Evolutionary conservation across 495 filamentous ascomycete genomes (phyloP).

Genomic region (Lentithecium fluviatile): DNA sequence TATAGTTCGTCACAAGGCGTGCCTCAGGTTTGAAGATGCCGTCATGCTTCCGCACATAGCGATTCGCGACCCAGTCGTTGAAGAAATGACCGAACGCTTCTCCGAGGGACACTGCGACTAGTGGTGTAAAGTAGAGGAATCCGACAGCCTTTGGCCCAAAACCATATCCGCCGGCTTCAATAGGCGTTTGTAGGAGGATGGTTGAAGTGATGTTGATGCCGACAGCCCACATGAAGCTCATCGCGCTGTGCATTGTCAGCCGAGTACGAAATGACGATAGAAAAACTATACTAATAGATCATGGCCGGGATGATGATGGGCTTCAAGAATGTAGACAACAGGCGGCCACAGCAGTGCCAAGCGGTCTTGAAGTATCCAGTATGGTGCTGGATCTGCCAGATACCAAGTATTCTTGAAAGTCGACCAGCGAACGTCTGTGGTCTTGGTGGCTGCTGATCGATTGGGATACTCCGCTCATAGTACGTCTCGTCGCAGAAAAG

Average conservation of each 20-base stretch:
- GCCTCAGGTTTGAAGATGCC: conserved; percentile 60
- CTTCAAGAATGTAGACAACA: conserved; percentile 52
- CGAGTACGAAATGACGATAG: background rate
- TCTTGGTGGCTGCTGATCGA: conserved; percentile 46
- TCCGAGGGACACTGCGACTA: conserved; percentile 55
- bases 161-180: conserved; percentile 46
- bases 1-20: conserved; percentile 53
- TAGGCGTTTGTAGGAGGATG: conserved; percentile 51
- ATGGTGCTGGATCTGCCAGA: conserved; percentile 69
- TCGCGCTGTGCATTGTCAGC: conserved; percentile 17
- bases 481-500: conserved; percentile 60
- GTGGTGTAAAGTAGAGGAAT: conserved; percentile 62
- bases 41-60: conserved; percentile 51
- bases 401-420: conserved; percentile 65
- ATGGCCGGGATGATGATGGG: conserved; percentile 51
- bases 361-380: conserved; percentile 28
- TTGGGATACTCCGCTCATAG: conserved; percentile 55
- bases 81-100: conserved; percentile 59
- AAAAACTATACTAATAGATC: conserved; percentile 55
- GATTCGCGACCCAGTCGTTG: conserved; percentile 53
- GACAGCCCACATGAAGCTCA: conserved; percentile 60
- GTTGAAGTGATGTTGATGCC: conserved; percentile 62
- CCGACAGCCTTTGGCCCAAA: conserved; percentile 56
- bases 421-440: conserved; percentile 21
- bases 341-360: conserved; percentile 17